phyloP scores from a whole-genome alignment of 2,329 filamentous ascomycete genomes.

The Verticillium longisporum region DNA sequence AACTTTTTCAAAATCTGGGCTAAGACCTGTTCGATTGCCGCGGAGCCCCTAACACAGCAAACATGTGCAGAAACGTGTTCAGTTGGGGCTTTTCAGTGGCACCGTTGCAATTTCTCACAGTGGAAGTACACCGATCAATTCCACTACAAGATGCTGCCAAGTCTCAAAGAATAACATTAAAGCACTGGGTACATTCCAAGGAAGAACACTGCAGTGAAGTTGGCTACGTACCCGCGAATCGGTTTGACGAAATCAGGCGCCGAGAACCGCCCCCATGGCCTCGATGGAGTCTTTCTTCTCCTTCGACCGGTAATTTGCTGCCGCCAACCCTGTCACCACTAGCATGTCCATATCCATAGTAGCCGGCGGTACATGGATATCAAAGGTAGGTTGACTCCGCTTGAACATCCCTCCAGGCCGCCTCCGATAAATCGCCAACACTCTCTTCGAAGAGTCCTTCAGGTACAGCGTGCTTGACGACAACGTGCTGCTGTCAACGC shows the following conservation, averaged over 20 bases:
- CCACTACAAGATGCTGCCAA: too few relatives aligned
- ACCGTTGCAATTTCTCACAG: too few relatives aligned
- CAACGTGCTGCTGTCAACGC: not conserved
- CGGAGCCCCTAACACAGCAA: too few relatives aligned
- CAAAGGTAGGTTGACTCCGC: not conserved
- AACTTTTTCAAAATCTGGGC: too few relatives aligned
- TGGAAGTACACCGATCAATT: too few relatives aligned
- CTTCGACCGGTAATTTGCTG: not conserved
- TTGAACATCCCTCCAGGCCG: not conserved
- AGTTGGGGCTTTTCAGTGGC: too few relatives aligned
- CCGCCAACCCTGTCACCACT: constrained; percentile 1
- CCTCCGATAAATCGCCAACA: not conserved
- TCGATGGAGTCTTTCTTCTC: not conserved
- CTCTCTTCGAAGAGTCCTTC: not conserved
- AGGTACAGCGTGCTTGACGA: constrained; percentile 1
- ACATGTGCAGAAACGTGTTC: too few relatives aligned
- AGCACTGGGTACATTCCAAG: too few relatives aligned
- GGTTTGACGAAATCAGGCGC: not conserved
- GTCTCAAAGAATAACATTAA: too few relatives aligned
- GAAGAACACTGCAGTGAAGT: too few relatives aligned
- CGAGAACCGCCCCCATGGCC: not conserved
- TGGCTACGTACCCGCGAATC: too few relatives aligned
- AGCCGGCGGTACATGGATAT: constrained; percentile 3
- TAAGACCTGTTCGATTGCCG: too few relatives aligned
- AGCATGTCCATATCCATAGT: constrained; percentile 4